Evolutionary conservation across 2,329 filamentous ascomycete genomes (phyloP).

Genomic region (Xylariales sp.): DNA sequence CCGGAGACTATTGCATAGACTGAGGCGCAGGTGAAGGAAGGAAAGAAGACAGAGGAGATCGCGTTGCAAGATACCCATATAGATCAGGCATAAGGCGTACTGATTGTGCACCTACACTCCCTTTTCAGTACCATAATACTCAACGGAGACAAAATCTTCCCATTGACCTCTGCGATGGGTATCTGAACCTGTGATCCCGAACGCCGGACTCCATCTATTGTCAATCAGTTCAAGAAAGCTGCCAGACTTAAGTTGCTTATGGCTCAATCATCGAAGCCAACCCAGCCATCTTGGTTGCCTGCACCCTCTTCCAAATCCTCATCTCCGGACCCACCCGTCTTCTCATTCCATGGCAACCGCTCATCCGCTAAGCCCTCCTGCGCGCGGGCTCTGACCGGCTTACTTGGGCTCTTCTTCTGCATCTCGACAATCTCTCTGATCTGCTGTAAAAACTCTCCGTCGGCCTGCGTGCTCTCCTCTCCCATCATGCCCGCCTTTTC

Average conservation of each 20-base stretch:
- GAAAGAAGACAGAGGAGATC: neutral
- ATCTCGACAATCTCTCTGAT: slow-evolving; percentile 52
- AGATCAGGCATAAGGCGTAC: neutral
- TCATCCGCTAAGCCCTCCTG: slow-evolving; percentile 69
- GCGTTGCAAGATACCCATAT: slow-evolving; percentile 8
- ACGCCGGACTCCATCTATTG: slow-evolving; percentile 9
- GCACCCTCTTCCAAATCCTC: slow-evolving; percentile 28
- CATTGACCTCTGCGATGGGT: slow-evolving; percentile 6
- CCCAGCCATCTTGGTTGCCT: slow-evolving; percentile 57
- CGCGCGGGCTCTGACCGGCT: slow-evolving; percentile 66
- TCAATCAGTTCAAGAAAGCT: neutral
- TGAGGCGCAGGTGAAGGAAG: slow-evolving; percentile 1
- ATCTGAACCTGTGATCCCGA: slow-evolving; percentile 11
- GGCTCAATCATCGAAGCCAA: slow-evolving; percentile 61
- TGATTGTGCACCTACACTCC: neutral
- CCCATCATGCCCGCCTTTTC: slow-evolving; percentile 60
- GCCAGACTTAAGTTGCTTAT: neutral
- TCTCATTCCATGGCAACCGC: slow-evolving; percentile 60
- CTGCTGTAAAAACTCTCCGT: slow-evolving; percentile 42
- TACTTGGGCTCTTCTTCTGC: slow-evolving; percentile 58
- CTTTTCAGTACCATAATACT: neutral
- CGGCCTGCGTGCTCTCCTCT: slow-evolving; percentile 24
- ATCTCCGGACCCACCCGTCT: slow-evolving; percentile 26
- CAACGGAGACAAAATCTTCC: slow-evolving; percentile 1
- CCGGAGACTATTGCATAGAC: neutral